Base-by-base conservation (phyloP, 2,329 filamentous ascomycete genomes). In the Ambrosiella beaveri region DNA sequence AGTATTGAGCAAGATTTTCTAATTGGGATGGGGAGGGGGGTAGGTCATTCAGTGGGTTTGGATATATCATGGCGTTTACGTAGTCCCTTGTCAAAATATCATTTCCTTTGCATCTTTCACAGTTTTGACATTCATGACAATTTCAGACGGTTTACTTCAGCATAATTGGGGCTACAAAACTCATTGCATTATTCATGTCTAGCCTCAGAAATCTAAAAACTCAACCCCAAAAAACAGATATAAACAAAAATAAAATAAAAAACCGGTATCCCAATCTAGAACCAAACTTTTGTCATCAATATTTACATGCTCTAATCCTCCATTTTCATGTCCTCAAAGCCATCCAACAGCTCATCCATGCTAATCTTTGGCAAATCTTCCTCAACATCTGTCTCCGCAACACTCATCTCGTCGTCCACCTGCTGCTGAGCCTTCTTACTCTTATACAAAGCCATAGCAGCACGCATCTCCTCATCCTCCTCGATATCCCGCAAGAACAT, bases 401-500 rank as follows among this genome's bases (percentile, higher is more conserved):
- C 74, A 65, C 81, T 85, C 79, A 85, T 86, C 65, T 78, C 80
- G 60, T 85, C 81, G 1, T 73, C 71, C 59, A 80, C 76, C 57
- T 66, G 65, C 68, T 73, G 70, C 68, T 71, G 74, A 6, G 11
- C 36, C 68, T 75, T 71, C 65, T 76, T 71, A 61, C 76, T 78
- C 74, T 91, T 95, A 74, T 95, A 98, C 65, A 98, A 69, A 51
- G 88, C 86, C 67, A 98, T 74, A 1, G 88, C 89, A 49, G 83
- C 79, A 58, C 93, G 78, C 64, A 96, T 76, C 66, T 98, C 93
- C 56, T 86, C 79, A 68, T 98, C 93, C 68, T 97, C 90, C 71
- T 98, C 94, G 9, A 98, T 88, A 69, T 98, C 93, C 51, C 86
- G 84, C 75, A 98, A 74, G 81, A 98, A 98, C 80, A 90, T 81